Percentiles rank a stretch among this genome's conserved stretches.
Evolutionary conservation across 768 basidiomycete genomes (phyloP).

Genomic region (Amanita pallidorosea): DNA sequence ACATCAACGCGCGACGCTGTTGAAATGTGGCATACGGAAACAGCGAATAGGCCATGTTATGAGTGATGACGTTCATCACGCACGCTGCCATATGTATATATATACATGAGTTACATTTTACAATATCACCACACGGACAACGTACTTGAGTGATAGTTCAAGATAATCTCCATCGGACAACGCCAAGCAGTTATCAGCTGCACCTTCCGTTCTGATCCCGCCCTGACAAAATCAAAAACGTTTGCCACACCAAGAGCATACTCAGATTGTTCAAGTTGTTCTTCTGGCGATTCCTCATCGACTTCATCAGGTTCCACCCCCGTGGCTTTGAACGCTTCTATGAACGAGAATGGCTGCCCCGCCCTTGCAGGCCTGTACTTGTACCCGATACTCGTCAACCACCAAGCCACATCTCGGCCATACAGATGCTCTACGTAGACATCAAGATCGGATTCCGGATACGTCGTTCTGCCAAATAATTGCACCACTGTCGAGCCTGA

Average conservation of each 20-base stretch:
- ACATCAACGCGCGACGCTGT: conserved; percentile 16
- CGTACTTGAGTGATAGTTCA: conserved; percentile 17
- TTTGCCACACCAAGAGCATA: background rate
- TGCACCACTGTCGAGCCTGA: conserved; percentile 1
- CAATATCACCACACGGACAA: background rate
- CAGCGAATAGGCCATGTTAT: conserved; percentile 25
- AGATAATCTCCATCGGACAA: conserved; percentile 17
- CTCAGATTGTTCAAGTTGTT: background rate
- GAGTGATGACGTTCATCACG: conserved; percentile 34
- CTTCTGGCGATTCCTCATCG: too few species aligned
- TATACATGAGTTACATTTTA: background rate
- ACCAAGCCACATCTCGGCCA: background rate
- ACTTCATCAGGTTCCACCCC: background rate
- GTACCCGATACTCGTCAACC: background rate
- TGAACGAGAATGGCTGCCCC: background rate
- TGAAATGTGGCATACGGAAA: conserved; percentile 31
- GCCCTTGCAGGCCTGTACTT: background rate
- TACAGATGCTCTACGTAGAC: background rate
- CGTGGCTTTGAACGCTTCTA: background rate
- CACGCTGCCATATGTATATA: too few species aligned
- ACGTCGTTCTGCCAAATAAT: background rate
- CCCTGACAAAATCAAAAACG: background rate
- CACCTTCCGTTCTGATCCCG: conserved; percentile 13
- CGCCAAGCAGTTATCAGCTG: conserved; percentile 24
- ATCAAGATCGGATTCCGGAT: background rate